Base-by-base conservation (phyloP, 2,329 filamentous ascomycete species). In the Neocatenulostroma microsporum region DNA sequence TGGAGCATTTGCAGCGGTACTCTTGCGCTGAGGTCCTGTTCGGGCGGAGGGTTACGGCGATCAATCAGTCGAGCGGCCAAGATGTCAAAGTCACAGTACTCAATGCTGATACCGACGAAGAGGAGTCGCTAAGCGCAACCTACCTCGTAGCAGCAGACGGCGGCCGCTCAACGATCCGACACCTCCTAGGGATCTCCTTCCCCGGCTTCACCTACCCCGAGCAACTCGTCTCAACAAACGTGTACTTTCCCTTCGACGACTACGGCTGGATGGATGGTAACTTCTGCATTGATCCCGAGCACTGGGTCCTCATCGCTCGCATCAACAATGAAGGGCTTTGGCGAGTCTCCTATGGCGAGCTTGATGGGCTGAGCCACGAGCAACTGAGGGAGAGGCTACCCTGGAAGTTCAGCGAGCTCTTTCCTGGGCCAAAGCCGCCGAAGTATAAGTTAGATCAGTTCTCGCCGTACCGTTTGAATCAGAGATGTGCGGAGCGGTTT, bases 391-490 rank as follows among this genome's bases (percentile, higher is more conserved):
- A 31, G 23, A 36, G 35, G 9, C 19, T 34, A 7, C 39, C 39
- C 5, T 38, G 35, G 39, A 38, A 34, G 25, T 44, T 28, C 21
- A 30, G 30, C 29, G 11, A 19, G 27, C 33, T 44, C 11, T 44
- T 41, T 29, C 38, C 39, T 5, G 41, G 41, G 5, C 40, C 41
- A 17, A 19, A 28, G 10, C 42, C 45, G 6, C 21, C 37, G 14
- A 18, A 34, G 21, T 63, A 56, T 19, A 45, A 56, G 15, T 40
- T 63, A 1, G 41, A 53, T 6, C 42, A 53, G 5, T 33, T 62
- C n/a, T 57, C 57, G 7, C 60, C 61, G 2, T 63, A 63, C 36
- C 56, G 57, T 29, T 54, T 60, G 15, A 60, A 63, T 38, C 61
- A 63, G 45, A 42, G 56, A 1, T 56, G 53, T 20, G 57, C 50